A percentile compares a stretch with the other conserved stretches of the same genome.
These are phyloP conservation scores for Verticillium nonalfalfae DNA, from an alignment of 2,329 filamentous ascomycete species.

Conservation along the genomic window DNA sequence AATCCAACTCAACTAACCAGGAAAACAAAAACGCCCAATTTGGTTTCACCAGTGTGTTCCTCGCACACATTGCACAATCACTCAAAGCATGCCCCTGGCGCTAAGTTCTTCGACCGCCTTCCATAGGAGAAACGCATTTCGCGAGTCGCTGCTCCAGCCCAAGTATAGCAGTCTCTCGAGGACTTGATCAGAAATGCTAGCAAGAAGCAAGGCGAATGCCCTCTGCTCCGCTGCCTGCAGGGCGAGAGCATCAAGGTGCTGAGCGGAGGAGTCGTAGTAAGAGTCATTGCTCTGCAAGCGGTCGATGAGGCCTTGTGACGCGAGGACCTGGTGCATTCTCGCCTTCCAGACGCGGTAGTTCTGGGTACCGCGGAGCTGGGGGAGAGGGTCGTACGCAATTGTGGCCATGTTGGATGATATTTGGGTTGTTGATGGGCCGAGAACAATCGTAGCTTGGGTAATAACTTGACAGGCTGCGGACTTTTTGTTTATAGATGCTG, in stretches of 20 bases:
- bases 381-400: background rate
- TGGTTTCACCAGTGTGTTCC: too few relatives aligned
- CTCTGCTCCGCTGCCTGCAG: slow-evolving; percentile 7
- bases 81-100: background rate
- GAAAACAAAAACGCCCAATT: background rate
- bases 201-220: background rate
- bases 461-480: background rate
- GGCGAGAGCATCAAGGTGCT: slow-evolving; percentile 12
- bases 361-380: background rate
- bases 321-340: background rate
- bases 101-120: background rate
- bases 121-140: background rate
- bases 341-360: background rate
- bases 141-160: background rate
- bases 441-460: background rate
- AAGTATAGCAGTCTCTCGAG: background rate
- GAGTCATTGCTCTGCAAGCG: background rate
- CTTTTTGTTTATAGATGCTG: background rate
- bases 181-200: background rate
- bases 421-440: too few relatives aligned
- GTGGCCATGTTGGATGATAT: background rate
- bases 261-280: background rate
- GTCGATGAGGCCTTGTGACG: background rate
- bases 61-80: background rate
- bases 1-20: too few relatives aligned